Conservation (phyloP, 352 stramenopile species). For the Phytophthora fragariae region DNA sequence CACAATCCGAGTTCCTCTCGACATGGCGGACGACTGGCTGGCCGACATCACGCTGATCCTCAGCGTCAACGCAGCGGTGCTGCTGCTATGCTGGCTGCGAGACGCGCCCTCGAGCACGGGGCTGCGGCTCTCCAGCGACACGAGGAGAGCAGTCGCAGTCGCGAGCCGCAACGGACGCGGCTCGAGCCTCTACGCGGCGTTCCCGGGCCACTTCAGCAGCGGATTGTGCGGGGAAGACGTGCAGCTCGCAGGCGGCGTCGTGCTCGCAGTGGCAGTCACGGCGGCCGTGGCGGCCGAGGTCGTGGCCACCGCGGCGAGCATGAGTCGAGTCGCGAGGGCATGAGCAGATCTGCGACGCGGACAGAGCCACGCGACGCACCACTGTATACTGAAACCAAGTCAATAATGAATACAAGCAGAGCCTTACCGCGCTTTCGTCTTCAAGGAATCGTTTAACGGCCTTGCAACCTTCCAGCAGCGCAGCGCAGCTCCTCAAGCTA, state of each 20-base stretch:
- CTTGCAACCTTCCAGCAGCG: slow-evolving; percentile 4
- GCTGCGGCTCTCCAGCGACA: slow-evolving; percentile 29
- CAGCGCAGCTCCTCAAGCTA: not conserved
- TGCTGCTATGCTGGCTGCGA: slow-evolving; percentile 33
- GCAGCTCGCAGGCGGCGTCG: slow-evolving; percentile 30
- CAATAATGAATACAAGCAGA: slow-evolving; percentile 9
- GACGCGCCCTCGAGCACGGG: slow-evolving; percentile 19
- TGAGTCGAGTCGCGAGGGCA: slow-evolving; percentile 16
- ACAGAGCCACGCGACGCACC: slow-evolving; percentile 15
- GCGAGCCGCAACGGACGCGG: slow-evolving; percentile 4
- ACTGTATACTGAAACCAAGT: slow-evolving; percentile 32
- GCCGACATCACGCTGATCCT: slow-evolving; percentile 20
- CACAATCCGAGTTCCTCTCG: slow-evolving; percentile 29
- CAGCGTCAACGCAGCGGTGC: slow-evolving; percentile 15
- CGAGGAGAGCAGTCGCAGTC: slow-evolving; percentile 13
- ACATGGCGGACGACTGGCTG: slow-evolving; percentile 29
- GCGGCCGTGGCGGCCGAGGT: slow-evolving; percentile 28
- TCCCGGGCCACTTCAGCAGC: slow-evolving; percentile 32
- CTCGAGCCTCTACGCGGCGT: slow-evolving; percentile 28
- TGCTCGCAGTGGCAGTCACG: slow-evolving; percentile 28
- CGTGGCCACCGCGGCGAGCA: slow-evolving; percentile 25
- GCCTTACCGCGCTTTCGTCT: slow-evolving; percentile 19
- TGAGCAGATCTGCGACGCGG: slow-evolving; percentile 8
- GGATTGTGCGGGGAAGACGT: slow-evolving; percentile 33
- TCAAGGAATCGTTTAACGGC: slow-evolving; percentile 22